Evolutionary conservation across 129 eudicot genomes (phyloP), one percentile per base, ranked within the genome.

Genomic region (Artemisia annua): DNA sequence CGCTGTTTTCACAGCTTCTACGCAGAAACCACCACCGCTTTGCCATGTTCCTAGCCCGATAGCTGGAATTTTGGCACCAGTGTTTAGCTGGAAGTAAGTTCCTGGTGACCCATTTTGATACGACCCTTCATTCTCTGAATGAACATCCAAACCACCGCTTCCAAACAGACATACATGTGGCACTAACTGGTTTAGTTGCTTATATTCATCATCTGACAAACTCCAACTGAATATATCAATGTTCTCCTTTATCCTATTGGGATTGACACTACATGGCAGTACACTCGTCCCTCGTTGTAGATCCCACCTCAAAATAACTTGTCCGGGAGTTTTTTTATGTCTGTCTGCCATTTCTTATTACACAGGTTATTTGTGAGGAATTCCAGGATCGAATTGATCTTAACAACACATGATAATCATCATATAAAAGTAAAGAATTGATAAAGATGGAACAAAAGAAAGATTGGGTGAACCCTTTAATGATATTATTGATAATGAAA

Each of bases 31-130:
- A 8, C 86, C 89, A 46, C 89, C 86, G 13, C 86, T 85, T 72
- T 85, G 89, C 97, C 95, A 91, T 48, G 97, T 91, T 9, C 97
- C 97, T 7, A 91, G 92, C 4, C 95, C 97, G 51, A 91, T 86
- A 0, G 91, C 85, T 26, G 97, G 92, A 17, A 91, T 88, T 76
- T 82, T 86, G 49, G 91, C 89, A 7, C 97, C 97, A 5, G 95
- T 91, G 43, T 91, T 91, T 44, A 91, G 57, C 18, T 76, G 85
- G 60, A 91, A 91, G 76, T 70, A 57, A 49, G 71, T 85, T 11
- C 73, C 73, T 9, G 78, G 22, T 76, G 73, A 52, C 79, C 75
- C 83, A 15, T 30, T n/a, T n/a, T n/a, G n/a, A n/a, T n/a, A n/a
- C n/a, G 82, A 79, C 43, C 77, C 82, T n/a, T 56, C 82, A 64